Base-by-base conservation (phyloP, 805 yeast species). In the Barnettozyma californica region DNA sequence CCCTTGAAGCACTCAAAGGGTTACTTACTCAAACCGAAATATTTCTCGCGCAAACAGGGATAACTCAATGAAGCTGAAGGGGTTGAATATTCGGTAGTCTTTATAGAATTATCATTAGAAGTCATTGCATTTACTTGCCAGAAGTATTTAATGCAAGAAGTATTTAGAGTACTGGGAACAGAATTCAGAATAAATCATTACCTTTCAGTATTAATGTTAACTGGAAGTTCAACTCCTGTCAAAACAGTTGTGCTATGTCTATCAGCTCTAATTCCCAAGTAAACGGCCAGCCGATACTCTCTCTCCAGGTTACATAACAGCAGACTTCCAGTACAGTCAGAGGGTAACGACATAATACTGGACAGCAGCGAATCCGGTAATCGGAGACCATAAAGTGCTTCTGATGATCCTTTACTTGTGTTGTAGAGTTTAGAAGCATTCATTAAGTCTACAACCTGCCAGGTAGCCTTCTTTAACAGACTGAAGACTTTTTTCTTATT, bases 301-400 rank as follows among this genome's bases (percentile, higher is more conserved):
- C 40, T 33, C 31, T 43, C 45, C 33, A 43, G 25, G 23, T 20
- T 43, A 23, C 45, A 43, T 9, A 43, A 29, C n/a, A 31, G 27
- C 23, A 43, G 20, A 13, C 40, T 33, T n/a, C 34, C 41, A 20
- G 11, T 43, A 6, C 16, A 16, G 8, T 20, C 38, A 14, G 13
- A 9, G 9, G 45, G 45, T 8, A 43, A 13, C 8, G 40, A 5
- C 40, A 8, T n/a, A 14, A 43, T 33, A 6, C 16, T 7, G 20
- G 38, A n/a, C 44, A 37, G 34, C 9, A 34, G 11, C 9, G 29
- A 23, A 5, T 34, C 36, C 5, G 45, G 45, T 21, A 43, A 27
- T 13, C 16, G 18, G 10, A 27, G 10, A 13, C 36, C 45, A 25
- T 21, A 43, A 11, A 34, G 33, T n/a, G 7, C 40, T 14, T 34